Evolutionary conservation across 2,329 filamentous ascomycete species (phyloP), one percentile per base, ranked within the genome.

Genomic region (Aulographum hederae): DNA sequence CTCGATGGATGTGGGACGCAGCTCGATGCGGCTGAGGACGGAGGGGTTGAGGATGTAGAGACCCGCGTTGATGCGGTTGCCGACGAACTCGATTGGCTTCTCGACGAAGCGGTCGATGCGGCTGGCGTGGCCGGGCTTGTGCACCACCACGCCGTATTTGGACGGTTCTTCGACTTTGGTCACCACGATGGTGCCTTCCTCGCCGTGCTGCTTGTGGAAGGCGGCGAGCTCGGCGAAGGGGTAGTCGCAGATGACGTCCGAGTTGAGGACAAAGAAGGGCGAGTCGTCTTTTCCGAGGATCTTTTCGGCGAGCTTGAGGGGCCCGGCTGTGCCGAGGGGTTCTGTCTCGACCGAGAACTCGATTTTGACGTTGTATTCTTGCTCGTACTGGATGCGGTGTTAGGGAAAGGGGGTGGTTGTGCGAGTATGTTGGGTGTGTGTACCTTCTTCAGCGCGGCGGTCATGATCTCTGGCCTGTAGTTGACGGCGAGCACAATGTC

Each of bases 131-230:
- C 76, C 79, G 39, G 84, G 82, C 66, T 92, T 89, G 73, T 95
- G 86, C 18, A 98, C 89, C 34, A 98, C 75, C 45, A 98, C 86
- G 71, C 86, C 86, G 56, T 95, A 98, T 62, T 98, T 98, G 51
- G 82, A 92, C 27, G 86, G 86, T 61, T 98, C 89, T 61, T 98
- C 86, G 32, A 98, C 86, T 69, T 95, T 98, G 50, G 86, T 98
- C 40, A 95, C 86, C 30, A 93, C 78, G 49, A 98, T 98, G 43
- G 86, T 98, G 43, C 86, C 89, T 65, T 98, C 89, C 32, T 92
- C 72, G 37, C 86, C 89, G 57, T 98, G 89, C 35, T 63, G 60
- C 60, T 80, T 86, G 71, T 95, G 89, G 71, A 93, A 95, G 14
- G 74, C 73, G 38, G 79, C 79, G 32, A 95, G 72, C 46, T 92